These are phyloP conservation scores for Mycena crocata DNA, from an alignment of 768 basidiomycete species.

Conservation along the genomic window DNA sequence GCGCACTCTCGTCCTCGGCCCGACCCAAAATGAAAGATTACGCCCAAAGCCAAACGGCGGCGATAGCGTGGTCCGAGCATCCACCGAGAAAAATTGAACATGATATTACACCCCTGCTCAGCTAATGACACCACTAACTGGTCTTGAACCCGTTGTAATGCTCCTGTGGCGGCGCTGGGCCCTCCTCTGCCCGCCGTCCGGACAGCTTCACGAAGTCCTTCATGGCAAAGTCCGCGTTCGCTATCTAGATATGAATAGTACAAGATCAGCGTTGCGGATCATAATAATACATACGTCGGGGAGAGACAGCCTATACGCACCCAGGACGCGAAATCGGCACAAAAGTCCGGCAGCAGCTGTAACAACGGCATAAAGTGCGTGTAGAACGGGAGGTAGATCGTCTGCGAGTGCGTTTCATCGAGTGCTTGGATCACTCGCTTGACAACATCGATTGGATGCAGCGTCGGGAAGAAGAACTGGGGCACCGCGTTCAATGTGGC, in stretches of 20 bases:
- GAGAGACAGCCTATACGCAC: conserved; percentile 51
- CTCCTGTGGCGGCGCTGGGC: conserved; percentile 34
- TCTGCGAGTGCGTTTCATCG: conserved; percentile 82
- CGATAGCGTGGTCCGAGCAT: conserved; percentile 19
- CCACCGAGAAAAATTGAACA: conserved; percentile 9
- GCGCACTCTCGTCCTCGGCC: conserved; percentile 37
- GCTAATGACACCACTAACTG: neutral
- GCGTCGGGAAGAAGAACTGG: conserved; percentile 81
- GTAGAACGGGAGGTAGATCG: conserved; percentile 80
- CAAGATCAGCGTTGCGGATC: conserved; percentile 16
- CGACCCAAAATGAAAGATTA: conserved; percentile 44
- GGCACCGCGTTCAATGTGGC: conserved; percentile 61
- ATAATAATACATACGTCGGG: conserved; percentile 14
- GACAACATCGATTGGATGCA: conserved; percentile 80
- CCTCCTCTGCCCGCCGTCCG: conserved; percentile 69
- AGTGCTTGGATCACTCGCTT: conserved; percentile 86
- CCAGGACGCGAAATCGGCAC: conserved; percentile 82
- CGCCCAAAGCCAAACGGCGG: conserved; percentile 8
- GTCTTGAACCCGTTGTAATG: conserved; percentile 8
- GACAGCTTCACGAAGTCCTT: conserved; percentile 72
- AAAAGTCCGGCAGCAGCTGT: conserved; percentile 73
- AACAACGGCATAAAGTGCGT: conserved; percentile 68
- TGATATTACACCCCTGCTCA: conserved; percentile 11
- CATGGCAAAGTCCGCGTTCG: conserved; percentile 81
- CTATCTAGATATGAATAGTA: conserved; percentile 56